Evolutionary conservation across 495 filamentous ascomycete genomes (phyloP), one percentile per base, ranked within the genome.

Genomic region (Hypoxylon lienhwacheense): DNA sequence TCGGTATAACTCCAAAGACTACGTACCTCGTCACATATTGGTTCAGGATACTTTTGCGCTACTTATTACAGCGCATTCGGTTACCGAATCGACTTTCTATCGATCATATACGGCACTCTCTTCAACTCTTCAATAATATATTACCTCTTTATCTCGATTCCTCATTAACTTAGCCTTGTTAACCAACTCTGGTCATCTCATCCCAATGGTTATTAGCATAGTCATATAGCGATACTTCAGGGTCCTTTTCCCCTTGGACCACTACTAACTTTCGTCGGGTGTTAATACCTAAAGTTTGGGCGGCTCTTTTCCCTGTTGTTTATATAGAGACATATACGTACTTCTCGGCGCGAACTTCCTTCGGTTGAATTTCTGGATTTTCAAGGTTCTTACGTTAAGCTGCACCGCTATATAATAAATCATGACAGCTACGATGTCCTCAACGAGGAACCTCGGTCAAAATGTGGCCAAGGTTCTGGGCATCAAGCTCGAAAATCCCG

Each of bases 381-480:
- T n/a, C n/a, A n/a, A n/a, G n/a, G n/a, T n/a, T n/a, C n/a, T n/a
- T n/a, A n/a, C n/a, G n/a, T 40, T 25, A 21, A 40, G 20, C 4
- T 24, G 36, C n/a, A n/a, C n/a, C 14, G 17, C 20, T 40, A 24
- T 21, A n/a, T n/a, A n/a, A n/a, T n/a, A n/a, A n/a, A 41, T 25
- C 11, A 31, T 7, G n/a, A 1, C 26, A 12, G 1, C 25, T 16
- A 34, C 47, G 33, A 67, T 67, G 65, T 46, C 65, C 61, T 51
- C 45, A 10, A 29, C 42, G 20, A 63, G 12, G 7, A 17, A 86
- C 68, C 44, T 87, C 49, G 85, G 89, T 66, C 86, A 85, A 61
- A 71, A 73, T 43, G 68, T 93, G 68, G 93, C 93, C 48, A 92
- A 89, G 69, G 79, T 74, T 37, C 76, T 97, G 22, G 87, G 88